Evolutionary conservation across 225 moss, liverwort and hornwort genomes (phyloP), one percentile per base, ranked within the genome.

Genomic region (Bryum argenteum): DNA sequence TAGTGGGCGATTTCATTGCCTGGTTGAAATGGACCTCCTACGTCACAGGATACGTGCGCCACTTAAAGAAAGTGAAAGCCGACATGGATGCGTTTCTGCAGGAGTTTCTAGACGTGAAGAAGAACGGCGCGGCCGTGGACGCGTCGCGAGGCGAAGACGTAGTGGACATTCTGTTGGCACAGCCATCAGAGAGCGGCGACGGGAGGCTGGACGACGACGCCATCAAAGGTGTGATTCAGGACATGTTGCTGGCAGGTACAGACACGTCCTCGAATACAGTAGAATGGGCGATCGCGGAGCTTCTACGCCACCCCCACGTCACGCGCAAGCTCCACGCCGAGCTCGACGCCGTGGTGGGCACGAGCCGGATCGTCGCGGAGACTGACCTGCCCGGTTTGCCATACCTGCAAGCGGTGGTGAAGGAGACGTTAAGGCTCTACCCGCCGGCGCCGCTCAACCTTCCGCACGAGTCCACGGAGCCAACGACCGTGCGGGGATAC

Each of bases 361-460:
- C 44, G 33, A 9, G 37, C 1, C 48, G 85, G 4, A 8, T 70
- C 12, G 67, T 88, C 28, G 6, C 53, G 4, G 82, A 85, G 63
- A 38, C 64, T 8, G 85, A 88, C 33, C 52, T 88, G 10, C 54
- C 79, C 4, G 54, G 65, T 14, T 57, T 85, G 18, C 82, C 82
- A 0, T 82, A 79, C 69, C 69, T 88, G 7, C 53, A 61, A 6
- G 84, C 84, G 0, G 76, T 88, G 4, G 76, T 75, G 13, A 88
- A 84, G 64, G 92, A 90, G 66, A 63, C 72, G 0, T 22, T 92
- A 6, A 72, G 90, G 1, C 74, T 90, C 40, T 84, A 86, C 42
- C 78, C 86, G 1, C 66, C 81, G 0, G 85, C 71, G 7, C 83
- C 92, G 0, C 73, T 82, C 16, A 51, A 71, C 0, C 52, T 84